Conservation (phyloP, 2,329 filamentous ascomycete genomes). For the Cytospora piceicola region DNA sequence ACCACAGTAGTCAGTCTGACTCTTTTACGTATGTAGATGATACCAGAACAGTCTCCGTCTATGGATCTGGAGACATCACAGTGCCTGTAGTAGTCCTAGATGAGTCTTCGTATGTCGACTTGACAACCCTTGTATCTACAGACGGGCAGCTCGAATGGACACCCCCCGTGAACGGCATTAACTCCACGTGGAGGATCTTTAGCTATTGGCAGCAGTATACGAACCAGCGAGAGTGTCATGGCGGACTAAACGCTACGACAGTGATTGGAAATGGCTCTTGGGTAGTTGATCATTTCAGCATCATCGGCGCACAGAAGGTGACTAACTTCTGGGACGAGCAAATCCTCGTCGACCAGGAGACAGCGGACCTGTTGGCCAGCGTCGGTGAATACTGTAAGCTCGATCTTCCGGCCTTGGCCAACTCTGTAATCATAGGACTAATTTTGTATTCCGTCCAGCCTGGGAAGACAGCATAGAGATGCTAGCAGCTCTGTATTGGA, state of each 20-base stretch:
- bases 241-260: constrained; percentile 13
- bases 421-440: not conserved
- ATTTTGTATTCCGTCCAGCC: not conserved
- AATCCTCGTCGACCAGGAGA: constrained; percentile 10
- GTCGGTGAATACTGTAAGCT: constrained; percentile 15
- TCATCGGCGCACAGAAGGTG: constrained; percentile 41
- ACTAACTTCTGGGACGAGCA: constrained; percentile 45
- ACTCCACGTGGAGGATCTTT: constrained; percentile 21
- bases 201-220: constrained; percentile 22
- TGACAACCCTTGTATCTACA: constrained; percentile 18
- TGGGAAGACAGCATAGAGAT: constrained; percentile 45
- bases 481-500: constrained; percentile 43
- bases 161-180: not conserved
- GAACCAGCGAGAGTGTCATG: constrained; percentile 15
- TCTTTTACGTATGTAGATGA: constrained; percentile 2
- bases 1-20: not conserved
- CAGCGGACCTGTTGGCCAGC: constrained; percentile 4
- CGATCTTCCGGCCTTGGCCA: no score
- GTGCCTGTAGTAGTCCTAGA: constrained; percentile 9
- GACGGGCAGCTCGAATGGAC: constrained; percentile 14
- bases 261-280: constrained; percentile 34
- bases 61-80: not conserved
- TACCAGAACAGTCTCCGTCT: not conserved
- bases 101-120: constrained; percentile 21
- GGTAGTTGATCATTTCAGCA: constrained; percentile 42